Evolutionary conservation across 345 rosid genomes (phyloP).

Genomic region (Triadica sebifera): DNA sequence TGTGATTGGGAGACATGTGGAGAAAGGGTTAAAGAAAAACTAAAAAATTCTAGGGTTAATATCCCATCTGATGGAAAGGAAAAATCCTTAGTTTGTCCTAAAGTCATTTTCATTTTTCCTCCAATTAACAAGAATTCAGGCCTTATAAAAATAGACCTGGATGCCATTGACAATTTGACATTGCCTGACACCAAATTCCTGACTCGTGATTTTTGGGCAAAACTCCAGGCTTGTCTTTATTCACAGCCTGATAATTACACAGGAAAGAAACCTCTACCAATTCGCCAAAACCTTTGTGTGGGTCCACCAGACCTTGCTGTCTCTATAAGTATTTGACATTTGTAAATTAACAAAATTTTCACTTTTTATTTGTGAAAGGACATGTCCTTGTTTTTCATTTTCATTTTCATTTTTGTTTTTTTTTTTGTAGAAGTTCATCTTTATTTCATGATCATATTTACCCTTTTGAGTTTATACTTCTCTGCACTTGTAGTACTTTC

Average conservation of each 20-base stretch:
- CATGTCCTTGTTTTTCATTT: no score
- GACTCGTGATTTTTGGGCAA: not conserved
- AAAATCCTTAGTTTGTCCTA: not conserved
- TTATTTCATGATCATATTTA: not conserved
- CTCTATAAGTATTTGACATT: not conserved
- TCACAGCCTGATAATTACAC: not conserved
- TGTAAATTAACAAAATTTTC: not conserved
- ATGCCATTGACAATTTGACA: not conserved
- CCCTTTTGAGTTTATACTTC: no score
- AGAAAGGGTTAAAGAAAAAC: no score
- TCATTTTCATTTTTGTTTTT: no score
- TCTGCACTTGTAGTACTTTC: no score
- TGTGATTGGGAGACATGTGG: no score
- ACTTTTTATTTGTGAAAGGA: no score
- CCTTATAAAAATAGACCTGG: not conserved
- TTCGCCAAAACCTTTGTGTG: not conserved
- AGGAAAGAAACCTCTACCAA: not conserved
- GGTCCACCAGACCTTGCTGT: not conserved
- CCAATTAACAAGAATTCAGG: not conserved
- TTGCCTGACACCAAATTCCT: not conserved
- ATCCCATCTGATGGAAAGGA: no score
- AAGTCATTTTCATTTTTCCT: not conserved
- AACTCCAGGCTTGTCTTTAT: not conserved
- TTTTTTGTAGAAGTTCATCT: no score
- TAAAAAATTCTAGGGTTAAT: no score